Percentiles rank a stretch among this genome's conserved stretches.
Conservation (phyloP, 176 grass and related monocot species). For the Tillandsia fasciculata region DNA sequence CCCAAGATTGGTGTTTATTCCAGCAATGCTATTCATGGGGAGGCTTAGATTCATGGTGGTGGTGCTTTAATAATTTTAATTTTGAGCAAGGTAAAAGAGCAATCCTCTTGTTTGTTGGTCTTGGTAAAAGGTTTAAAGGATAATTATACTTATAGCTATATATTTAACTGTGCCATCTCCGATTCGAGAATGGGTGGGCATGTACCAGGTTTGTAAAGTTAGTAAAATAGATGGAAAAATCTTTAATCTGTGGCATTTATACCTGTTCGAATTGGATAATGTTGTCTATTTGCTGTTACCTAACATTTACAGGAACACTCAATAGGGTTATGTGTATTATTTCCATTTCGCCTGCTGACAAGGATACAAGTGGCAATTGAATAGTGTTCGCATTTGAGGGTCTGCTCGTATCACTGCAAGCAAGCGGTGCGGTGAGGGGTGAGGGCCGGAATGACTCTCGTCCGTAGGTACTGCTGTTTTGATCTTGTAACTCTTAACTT, state of each 20-base stretch:
- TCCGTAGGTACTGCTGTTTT: too few species aligned
- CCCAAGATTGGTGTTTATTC: not conserved
- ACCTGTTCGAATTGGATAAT: not conserved
- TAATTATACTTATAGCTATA: not conserved
- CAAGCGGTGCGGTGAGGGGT: too few species aligned
- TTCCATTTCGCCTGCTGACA: too few species aligned
- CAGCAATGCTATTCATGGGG: too few species aligned
- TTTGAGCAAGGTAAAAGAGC: not conserved
- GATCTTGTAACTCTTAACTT: too few species aligned
- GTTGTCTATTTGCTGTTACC: not conserved
- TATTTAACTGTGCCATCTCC: not conserved
- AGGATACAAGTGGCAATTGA: too few species aligned
- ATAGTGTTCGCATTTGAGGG: too few species aligned
- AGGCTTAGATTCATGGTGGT: not conserved
- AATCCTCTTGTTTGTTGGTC: not conserved
- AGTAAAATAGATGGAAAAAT: not conserved
- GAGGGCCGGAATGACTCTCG: too few species aligned
- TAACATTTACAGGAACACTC: too few species aligned
- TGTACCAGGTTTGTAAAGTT: constrained; percentile 1
- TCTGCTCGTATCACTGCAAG: too few species aligned
- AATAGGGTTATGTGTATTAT: too few species aligned
- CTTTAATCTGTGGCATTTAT: not conserved
- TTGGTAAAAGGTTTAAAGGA: not conserved
- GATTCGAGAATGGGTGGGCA: not conserved
- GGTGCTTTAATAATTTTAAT: not conserved